A percentile compares a stretch with the other conserved stretches of the same genome.
phyloP scores from a whole-genome alignment of 2,329 filamentous ascomycete genomes.

The Botrytis aclada region DNA sequence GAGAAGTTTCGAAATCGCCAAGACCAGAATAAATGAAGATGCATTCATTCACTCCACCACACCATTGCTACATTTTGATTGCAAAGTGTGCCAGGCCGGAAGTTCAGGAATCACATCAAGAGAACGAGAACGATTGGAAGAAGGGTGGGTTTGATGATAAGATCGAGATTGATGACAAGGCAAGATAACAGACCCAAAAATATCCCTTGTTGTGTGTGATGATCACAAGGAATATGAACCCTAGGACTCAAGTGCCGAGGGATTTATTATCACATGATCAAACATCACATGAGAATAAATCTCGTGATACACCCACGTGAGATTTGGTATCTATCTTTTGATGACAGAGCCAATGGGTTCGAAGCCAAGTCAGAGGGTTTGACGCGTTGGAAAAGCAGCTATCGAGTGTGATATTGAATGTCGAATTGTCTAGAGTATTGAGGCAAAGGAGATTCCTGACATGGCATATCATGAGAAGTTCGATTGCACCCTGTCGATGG shows the following conservation, averaged over 20 bases:
- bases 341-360: neutral
- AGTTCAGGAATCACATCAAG: neutral
- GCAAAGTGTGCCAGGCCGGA: neutral
- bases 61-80: neutral
- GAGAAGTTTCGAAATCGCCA: neutral
- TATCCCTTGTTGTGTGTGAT: neutral
- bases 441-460: neutral
- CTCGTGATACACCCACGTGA: neutral
- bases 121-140: neutral
- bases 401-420: neutral
- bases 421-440: neutral
- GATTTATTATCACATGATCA: neutral
- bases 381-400: neutral
- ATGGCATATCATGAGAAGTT: neutral
- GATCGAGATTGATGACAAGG: neutral
- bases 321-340: neutral
- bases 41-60: neutral
- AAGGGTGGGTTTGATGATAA: neutral
- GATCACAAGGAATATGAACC: neutral
- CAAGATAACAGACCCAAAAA: neutral
- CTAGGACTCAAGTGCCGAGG: neutral
- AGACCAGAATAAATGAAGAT: neutral
- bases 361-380: neutral
- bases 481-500: neutral
- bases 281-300: too few relatives aligned